Conservation (phyloP, 331 rosid genomes). For the Ulmus americana region DNA sequence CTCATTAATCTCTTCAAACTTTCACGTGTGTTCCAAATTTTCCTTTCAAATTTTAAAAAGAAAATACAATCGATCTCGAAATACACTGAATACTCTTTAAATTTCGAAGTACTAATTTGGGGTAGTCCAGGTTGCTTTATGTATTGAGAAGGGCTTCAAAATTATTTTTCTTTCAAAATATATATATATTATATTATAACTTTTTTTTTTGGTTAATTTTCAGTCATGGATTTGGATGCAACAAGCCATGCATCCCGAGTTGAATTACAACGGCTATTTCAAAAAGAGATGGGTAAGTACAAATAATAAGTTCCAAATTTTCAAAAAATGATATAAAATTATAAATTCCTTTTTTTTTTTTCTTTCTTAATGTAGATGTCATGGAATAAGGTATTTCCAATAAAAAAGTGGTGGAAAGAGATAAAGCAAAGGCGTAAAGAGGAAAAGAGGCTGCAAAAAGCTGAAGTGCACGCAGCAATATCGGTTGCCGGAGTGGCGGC, state of each 20-base stretch:
- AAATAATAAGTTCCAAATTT: no score
- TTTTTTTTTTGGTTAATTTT: background rate
- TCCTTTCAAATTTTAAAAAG: no score
- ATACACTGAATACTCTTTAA: no score
- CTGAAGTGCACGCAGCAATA: constrained; percentile 86
- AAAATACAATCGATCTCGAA: no score
- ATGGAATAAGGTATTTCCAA: constrained; percentile 71
- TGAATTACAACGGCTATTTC: constrained; percentile 73
- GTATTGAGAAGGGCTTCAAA: no score
- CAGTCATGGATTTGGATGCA: constrained; percentile 98
- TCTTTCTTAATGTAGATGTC: constrained; percentile 44
- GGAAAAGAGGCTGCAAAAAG: constrained; percentile 65
- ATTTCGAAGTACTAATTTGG: no score
- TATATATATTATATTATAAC: background rate
- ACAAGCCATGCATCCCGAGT: constrained; percentile 98
- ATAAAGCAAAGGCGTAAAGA: constrained; percentile 65
- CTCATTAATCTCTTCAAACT: no score
- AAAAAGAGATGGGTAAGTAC: constrained; percentile 71
- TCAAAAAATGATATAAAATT: no score
- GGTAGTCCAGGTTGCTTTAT: no score
- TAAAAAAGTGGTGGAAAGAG: constrained; percentile 84
- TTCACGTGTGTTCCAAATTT: no score
- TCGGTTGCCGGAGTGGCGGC: constrained; percentile 93
- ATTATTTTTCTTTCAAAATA: no score
- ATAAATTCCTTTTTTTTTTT: background rate